Conservation (phyloP, 805 yeast genomes). For the Metschnikowia dekortorum region DNA sequence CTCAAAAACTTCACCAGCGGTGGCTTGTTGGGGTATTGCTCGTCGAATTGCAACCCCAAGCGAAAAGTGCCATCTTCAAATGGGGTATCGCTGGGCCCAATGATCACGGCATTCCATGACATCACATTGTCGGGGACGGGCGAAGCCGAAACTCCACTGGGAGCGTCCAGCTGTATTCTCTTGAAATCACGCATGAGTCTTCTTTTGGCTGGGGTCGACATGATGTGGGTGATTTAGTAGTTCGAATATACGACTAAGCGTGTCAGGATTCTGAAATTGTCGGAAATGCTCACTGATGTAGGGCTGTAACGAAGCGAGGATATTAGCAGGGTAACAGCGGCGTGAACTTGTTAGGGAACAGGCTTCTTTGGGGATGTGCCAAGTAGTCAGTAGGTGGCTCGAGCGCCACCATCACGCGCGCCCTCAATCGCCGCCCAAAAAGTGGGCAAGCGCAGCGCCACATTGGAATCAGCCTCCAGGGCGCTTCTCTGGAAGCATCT, state of each 20-base stretch:
- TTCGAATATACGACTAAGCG: neutral
- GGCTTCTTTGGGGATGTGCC: neutral
- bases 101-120: conserved; percentile 97
- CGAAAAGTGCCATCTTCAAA: conserved; percentile 97
- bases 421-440: neutral
- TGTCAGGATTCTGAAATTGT: neutral
- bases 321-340: neutral
- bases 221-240: conserved; percentile 21
- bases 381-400: neutral
- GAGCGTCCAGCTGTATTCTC: conserved; percentile 95
- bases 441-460: neutral
- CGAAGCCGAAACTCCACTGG: conserved; percentile 96
- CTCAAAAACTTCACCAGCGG: conserved; percentile 87
- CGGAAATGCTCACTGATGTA: neutral
- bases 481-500: neutral
- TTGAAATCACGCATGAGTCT: conserved; percentile 98
- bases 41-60: conserved; percentile 82
- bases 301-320: neutral
- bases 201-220: conserved; percentile 99
- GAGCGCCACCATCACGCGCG: neutral
- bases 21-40: conserved; percentile 96
- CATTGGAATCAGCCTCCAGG: too few species aligned
- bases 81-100: conserved; percentile 97
- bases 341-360: neutral
- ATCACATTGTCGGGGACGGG: conserved; percentile 96